Evolutionary conservation across 1,284 basidiomycete genomes (phyloP).

Genomic region (Apiotrichum gamsii): DNA sequence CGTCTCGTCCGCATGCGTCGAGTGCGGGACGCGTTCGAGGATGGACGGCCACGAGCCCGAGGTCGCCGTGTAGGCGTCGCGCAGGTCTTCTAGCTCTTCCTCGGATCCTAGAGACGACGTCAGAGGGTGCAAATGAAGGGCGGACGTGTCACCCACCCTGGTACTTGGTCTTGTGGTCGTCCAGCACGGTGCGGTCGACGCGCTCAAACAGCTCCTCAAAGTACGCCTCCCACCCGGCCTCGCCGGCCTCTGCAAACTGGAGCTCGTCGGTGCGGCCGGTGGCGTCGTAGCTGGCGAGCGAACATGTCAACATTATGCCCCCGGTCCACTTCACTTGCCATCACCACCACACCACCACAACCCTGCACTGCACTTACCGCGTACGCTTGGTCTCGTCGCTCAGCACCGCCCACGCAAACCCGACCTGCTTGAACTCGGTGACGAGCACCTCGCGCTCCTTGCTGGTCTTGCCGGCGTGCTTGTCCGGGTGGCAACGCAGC

Average conservation of each 20-base stretch:
- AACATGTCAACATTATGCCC: too few species aligned
- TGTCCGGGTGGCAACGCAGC: constrained; percentile 79
- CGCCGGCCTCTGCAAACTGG: constrained; percentile 60
- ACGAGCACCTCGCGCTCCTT: constrained; percentile 58
- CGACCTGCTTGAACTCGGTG: constrained; percentile 76
- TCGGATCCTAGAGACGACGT: constrained; percentile 67
- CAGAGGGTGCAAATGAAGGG: too few species aligned
- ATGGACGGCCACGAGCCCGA: constrained; percentile 69
- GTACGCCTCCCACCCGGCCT: constrained; percentile 87
- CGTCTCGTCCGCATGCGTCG: constrained; percentile 69
- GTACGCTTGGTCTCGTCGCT: constrained; percentile 67
- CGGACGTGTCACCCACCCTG: constrained; percentile 59
- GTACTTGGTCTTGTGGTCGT: constrained; percentile 84
- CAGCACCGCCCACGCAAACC: constrained; percentile 82
- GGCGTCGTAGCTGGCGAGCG: constrained; percentile 56
- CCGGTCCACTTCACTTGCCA: neutral
- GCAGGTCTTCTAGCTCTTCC: constrained; percentile 74
- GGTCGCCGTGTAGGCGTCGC: constrained; percentile 61
- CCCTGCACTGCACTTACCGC: constrained; percentile 36
- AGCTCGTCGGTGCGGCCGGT: constrained; percentile 78
- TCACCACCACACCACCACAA: neutral
- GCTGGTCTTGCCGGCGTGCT: constrained; percentile 62
- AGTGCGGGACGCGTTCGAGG: constrained; percentile 77
- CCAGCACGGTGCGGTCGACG: constrained; percentile 74
- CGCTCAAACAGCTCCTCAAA: constrained; percentile 81